Conservation (phyloP, 1,284 basidiomycete species). For the Malassezia restricta region DNA sequence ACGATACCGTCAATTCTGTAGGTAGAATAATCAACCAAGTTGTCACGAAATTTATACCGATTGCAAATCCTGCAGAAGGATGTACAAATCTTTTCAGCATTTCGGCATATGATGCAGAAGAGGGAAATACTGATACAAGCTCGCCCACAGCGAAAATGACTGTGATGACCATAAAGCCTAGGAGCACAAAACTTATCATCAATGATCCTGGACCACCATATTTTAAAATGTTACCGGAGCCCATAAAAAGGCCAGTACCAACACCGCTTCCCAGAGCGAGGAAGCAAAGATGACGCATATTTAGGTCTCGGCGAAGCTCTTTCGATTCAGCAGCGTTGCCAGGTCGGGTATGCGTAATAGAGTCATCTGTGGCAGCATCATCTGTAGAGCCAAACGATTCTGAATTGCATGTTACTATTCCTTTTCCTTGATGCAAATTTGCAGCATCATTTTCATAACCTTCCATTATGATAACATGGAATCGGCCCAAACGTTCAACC, state of each 20-base stretch:
- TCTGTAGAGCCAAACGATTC: neutral
- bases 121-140: conserved; percentile 52
- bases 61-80: conserved; percentile 56
- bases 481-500: neutral
- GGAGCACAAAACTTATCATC: conserved; percentile 46
- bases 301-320: conserved; percentile 13
- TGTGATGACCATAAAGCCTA: conserved; percentile 33
- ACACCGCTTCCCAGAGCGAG: conserved; percentile 38
- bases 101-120: conserved; percentile 62
- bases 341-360: neutral
- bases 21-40: conserved; percentile 41
- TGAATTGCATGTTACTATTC: neutral
- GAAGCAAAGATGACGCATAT: conserved; percentile 28
- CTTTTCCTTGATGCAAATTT: neutral
- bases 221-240: conserved; percentile 55
- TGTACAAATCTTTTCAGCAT: conserved; percentile 68
- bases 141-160: conserved; percentile 49
- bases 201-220: conserved; percentile 49
- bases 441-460: neutral
- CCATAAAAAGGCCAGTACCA: conserved; percentile 55
- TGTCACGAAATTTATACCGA: conserved; percentile 57
- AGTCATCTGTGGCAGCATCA: neutral
- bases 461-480: neutral
- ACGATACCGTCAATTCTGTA: conserved; percentile 33
- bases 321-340: neutral